phyloP scores from a whole-genome alignment of 768 basidiomycete genomes.

The Fomitopsis pulvina region DNA sequence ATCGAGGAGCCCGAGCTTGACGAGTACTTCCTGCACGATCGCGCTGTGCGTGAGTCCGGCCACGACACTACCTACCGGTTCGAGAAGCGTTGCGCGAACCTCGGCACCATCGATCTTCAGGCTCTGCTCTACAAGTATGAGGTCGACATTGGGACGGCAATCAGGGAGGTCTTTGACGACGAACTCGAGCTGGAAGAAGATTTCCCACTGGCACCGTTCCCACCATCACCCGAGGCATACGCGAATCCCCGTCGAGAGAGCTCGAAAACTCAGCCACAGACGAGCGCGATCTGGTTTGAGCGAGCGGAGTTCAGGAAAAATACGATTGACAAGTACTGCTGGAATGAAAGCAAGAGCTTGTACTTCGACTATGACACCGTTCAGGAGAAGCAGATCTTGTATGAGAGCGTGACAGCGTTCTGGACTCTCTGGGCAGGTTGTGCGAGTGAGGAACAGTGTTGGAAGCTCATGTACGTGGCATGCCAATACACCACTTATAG shows the following conservation, averaged over 20 bases:
- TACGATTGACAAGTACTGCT: slow-evolving; percentile 89
- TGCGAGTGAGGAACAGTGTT: slow-evolving; percentile 91
- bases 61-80: slow-evolving; percentile 97
- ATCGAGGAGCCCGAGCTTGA: slow-evolving; percentile 86
- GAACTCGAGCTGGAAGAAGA: slow-evolving; percentile 89
- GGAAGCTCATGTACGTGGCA: slow-evolving; percentile 79
- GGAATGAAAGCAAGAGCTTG: slow-evolving; percentile 92
- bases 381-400: slow-evolving; percentile 84
- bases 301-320: slow-evolving; percentile 79
- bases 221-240: slow-evolving; percentile 68
- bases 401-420: slow-evolving; percentile 94
- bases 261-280: slow-evolving; percentile 56
- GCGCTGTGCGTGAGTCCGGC: slow-evolving; percentile 92
- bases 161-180: slow-evolving; percentile 91
- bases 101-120: slow-evolving; percentile 95
- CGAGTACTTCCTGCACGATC: slow-evolving; percentile 97
- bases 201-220: slow-evolving; percentile 88
- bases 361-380: slow-evolving; percentile 97
- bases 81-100: slow-evolving; percentile 95
- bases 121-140: slow-evolving; percentile 98
- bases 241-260: slow-evolving; percentile 53
- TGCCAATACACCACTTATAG: not conserved
- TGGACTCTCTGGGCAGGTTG: slow-evolving; percentile 98
- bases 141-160: slow-evolving; percentile 96
- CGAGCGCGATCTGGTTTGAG: slow-evolving; percentile 87